Evolutionary conservation across 352 stramenopile genomes (phyloP).

Genomic region (Globisporangium cylindrosporum): DNA sequence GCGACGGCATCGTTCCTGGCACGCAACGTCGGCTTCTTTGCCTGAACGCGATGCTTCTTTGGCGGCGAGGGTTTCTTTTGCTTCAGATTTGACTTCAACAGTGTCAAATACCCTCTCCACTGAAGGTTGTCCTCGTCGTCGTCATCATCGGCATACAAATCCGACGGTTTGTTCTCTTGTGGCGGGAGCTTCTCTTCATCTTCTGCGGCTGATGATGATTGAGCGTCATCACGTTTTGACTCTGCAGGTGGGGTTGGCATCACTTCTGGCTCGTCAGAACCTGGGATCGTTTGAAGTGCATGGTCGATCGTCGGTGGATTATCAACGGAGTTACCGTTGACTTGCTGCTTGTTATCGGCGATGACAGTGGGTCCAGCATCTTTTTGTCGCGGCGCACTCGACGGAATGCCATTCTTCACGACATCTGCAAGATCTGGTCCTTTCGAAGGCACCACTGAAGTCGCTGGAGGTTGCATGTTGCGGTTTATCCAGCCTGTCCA

Average conservation of each 20-base stretch:
- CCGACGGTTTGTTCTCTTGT: not conserved
- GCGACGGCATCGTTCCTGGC: not conserved
- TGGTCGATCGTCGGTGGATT: not conserved
- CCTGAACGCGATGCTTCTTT: conserved; percentile 19
- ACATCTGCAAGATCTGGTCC: conserved; percentile 3
- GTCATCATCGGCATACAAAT: not conserved
- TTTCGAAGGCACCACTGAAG: not conserved
- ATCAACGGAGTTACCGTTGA: not conserved
- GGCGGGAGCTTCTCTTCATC: not conserved
- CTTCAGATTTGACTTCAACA: conserved; percentile 33
- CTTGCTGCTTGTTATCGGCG: not conserved
- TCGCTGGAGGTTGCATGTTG: not conserved
- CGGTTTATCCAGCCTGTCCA: conserved; percentile 15
- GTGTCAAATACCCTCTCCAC: conserved; percentile 37
- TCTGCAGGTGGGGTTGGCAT: not conserved
- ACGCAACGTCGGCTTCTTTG: not conserved
- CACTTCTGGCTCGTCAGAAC: not conserved
- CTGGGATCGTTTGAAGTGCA: not conserved
- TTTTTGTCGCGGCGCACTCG: not conserved
- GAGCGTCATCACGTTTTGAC: not conserved
- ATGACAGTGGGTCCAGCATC: not conserved
- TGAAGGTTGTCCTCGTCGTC: conserved; percentile 16
- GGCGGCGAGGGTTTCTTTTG: conserved; percentile 29
- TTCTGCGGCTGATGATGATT: not conserved
- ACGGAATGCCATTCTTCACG: conserved; percentile 8